Evolutionary conservation across 2,329 filamentous ascomycete species (phyloP).

Genomic region (Xylariaceae sp.): DNA sequence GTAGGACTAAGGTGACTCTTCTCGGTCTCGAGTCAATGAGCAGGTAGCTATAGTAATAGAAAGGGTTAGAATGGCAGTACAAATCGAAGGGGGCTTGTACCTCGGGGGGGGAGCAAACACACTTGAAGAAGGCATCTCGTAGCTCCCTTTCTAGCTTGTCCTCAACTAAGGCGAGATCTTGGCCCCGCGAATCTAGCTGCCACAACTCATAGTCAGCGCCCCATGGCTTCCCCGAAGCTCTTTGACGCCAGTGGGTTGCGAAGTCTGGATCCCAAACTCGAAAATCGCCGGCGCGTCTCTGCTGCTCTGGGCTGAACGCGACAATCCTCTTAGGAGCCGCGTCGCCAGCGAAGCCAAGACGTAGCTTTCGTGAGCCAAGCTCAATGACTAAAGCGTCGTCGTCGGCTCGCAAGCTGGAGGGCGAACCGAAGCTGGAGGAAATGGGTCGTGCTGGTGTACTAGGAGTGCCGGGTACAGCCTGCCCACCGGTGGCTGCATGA

Average conservation of each 20-base stretch:
- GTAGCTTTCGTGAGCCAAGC: constrained; percentile 77
- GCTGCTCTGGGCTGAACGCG: constrained; percentile 75
- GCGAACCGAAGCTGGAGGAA: constrained; percentile 61
- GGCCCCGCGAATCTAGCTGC: constrained; percentile 71
- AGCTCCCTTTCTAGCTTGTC: constrained; percentile 87
- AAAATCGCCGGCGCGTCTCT: constrained; percentile 82
- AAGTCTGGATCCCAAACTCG: constrained; percentile 68
- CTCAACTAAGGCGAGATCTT: constrained; percentile 79
- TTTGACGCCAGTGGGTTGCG: constrained; percentile 53
- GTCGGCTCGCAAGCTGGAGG: constrained; percentile 70
- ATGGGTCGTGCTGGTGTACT: constrained; percentile 63
- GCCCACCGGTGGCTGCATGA: constrained; percentile 38
- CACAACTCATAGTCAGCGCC: constrained; percentile 75
- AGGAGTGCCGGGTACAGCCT: constrained; percentile 53
- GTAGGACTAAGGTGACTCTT: constrained; percentile 75
- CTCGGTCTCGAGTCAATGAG: constrained; percentile 78
- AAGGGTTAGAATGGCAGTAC: not conserved
- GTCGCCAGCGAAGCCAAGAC: constrained; percentile 87
- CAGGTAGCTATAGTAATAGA: constrained; percentile 55
- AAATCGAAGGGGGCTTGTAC: not conserved
- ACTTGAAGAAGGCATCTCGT: constrained; percentile 82
- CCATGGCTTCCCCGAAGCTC: constrained; percentile 60
- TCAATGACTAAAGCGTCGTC: constrained; percentile 88
- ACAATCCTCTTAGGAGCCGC: constrained; percentile 73
- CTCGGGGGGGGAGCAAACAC: constrained; percentile 50